Evolutionary conservation across 176 grass and related monocot genomes (phyloP).

Genomic region (Aegilops umbellulata): DNA sequence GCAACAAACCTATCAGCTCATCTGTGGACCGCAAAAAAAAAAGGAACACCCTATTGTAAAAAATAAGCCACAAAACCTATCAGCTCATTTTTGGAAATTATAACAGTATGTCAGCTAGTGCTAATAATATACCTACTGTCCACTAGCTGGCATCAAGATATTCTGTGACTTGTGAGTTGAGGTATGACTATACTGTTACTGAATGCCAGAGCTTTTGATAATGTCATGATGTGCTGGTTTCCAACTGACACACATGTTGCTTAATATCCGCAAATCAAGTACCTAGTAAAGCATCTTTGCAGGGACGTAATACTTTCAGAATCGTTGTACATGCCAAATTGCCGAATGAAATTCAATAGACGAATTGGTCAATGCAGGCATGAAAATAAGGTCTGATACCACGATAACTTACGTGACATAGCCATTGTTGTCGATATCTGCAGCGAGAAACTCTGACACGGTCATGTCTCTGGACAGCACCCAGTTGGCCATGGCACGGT

Average conservation of each 20-base stretch:
- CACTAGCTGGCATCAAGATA: not conserved
- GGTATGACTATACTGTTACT: not conserved
- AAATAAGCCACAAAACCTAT: not conserved
- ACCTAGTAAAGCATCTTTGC: not conserved
- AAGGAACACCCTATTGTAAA: not conserved
- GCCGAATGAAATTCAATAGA: not conserved
- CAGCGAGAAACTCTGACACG: slow-evolving; percentile 78
- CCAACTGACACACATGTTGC: not conserved
- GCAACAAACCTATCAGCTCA: not conserved
- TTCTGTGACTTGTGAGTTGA: not conserved
- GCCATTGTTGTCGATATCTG: slow-evolving; percentile 86
- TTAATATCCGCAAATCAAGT: not conserved
- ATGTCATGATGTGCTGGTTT: not conserved
- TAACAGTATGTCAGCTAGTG: not conserved
- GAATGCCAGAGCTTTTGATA: not conserved
- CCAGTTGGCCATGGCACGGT: slow-evolving; percentile 81
- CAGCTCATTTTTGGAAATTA: not conserved
- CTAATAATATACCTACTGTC: slow-evolving; percentile 3
- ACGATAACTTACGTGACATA: slow-evolving; percentile 81
- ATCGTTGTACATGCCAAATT: not conserved
- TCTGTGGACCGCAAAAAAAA: not conserved
- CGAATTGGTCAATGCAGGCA: slow-evolving; percentile 1
- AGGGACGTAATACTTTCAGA: not conserved
- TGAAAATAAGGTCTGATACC: not conserved
- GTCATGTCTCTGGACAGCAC: slow-evolving; percentile 88